Evolutionary conservation across 2,329 filamentous ascomycete genomes (phyloP).

Genomic region (Sclerotinia spermophila): DNA sequence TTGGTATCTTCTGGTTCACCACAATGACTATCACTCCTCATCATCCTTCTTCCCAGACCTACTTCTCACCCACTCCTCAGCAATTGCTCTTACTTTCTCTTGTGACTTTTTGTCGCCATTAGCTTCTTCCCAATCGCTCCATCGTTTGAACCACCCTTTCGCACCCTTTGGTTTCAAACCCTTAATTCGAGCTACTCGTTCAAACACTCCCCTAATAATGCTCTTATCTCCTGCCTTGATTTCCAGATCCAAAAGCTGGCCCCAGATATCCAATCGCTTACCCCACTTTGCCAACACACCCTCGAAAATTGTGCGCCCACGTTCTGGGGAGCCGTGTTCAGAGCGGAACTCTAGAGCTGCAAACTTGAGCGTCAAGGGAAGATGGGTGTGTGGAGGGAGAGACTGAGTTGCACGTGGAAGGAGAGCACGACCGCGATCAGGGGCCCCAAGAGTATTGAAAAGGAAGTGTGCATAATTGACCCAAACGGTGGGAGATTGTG

Average conservation of each 20-base stretch:
- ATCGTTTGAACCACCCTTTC: conserved; percentile 85
- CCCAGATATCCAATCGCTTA: conserved; percentile 91
- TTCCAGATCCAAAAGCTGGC: conserved; percentile 85
- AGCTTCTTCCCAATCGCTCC: conserved; percentile 83
- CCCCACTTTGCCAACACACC: conserved; percentile 78
- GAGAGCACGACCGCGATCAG: conserved; percentile 72
- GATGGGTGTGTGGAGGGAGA: conserved; percentile 61
- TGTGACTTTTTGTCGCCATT: conserved; percentile 65
- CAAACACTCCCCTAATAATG: conserved; percentile 72
- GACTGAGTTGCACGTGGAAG: conserved; percentile 82
- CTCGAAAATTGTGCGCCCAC: conserved; percentile 92
- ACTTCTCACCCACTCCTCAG: conserved; percentile 64
- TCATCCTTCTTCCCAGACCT: conserved; percentile 38
- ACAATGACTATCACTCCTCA: conserved; percentile 7
- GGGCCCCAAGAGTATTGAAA: conserved; percentile 65
- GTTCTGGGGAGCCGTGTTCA: conserved; percentile 76
- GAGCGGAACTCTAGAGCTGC: conserved; percentile 89
- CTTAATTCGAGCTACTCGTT: conserved; percentile 67
- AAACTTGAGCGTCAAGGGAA: conserved; percentile 79
- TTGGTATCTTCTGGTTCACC: conserved; percentile 11
- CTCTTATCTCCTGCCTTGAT: conserved; percentile 55
- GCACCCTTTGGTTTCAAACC: conserved; percentile 78
- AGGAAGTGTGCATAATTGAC: conserved; percentile 94
- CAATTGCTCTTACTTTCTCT: conserved; percentile 67
- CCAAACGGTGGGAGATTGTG: conserved; percentile 77